phyloP scores from a whole-genome alignment of 2,329 filamentous ascomycete genomes.

The Penicillium sclerotiorum region DNA sequence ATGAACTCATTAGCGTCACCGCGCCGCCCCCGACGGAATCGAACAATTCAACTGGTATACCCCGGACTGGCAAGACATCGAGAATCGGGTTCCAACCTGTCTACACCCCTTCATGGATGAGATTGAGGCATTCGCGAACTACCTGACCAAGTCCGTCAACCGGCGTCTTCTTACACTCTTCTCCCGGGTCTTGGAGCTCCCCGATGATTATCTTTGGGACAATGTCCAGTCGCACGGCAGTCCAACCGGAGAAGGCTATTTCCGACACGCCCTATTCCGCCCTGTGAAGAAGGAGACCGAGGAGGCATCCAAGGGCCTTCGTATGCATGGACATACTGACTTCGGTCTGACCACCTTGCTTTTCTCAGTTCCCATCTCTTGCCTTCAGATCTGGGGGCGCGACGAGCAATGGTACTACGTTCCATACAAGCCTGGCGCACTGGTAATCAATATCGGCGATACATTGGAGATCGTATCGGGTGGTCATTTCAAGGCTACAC shows the following conservation, averaged over 20 bases:
- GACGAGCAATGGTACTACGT: constrained; percentile 53
- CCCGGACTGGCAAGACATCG: constrained; percentile 46
- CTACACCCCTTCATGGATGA: constrained; percentile 55
- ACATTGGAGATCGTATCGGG: constrained; percentile 50
- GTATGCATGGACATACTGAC: constrained; percentile 54
- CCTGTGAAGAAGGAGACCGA: constrained; percentile 37
- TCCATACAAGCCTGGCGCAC: constrained; percentile 44
- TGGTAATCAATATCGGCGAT: constrained; percentile 55
- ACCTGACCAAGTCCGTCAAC: constrained; percentile 54
- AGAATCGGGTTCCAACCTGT: constrained; percentile 45
- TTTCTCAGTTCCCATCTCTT: constrained; percentile 52
- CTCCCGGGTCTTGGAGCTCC: constrained; percentile 49
- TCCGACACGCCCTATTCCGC: constrained; percentile 50
- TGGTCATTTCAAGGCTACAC: constrained; percentile 52
- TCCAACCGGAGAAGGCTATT: constrained; percentile 50
- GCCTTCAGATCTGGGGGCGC: constrained; percentile 51
- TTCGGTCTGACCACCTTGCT: constrained; percentile 52
- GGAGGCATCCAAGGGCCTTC: constrained; percentile 39
- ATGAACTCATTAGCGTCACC: constrained; percentile 38
- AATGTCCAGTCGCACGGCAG: constrained; percentile 49
- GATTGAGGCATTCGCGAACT: constrained; percentile 51
- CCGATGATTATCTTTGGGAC: constrained; percentile 50
- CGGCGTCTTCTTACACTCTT: constrained; percentile 46
- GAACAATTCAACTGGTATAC: constrained; percentile 60
- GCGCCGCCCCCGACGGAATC: constrained; percentile 51